These are phyloP conservation scores for Aquilaria agallochum DNA, from an alignment of 441 rosid species.

Conservation along the genomic window DNA sequence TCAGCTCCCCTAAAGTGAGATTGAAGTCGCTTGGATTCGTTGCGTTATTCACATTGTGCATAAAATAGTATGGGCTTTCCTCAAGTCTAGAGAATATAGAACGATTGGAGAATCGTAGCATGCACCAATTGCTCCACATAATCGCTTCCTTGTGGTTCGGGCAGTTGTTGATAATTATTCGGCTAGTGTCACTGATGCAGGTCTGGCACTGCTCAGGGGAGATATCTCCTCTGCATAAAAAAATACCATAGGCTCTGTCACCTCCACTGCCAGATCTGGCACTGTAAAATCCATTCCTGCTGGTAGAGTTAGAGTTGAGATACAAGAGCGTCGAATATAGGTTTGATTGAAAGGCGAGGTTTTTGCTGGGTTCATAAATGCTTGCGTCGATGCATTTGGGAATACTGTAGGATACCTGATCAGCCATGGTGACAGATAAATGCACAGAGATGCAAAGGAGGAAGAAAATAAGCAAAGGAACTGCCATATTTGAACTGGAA, in stretches of 20 bases:
- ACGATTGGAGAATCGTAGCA: conserved; percentile 24
- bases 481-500: too few species aligned
- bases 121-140: conserved; percentile 22
- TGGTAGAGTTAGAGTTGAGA: too few species aligned
- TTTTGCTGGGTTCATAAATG: too few species aligned
- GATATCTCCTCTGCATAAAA: conserved; percentile 32
- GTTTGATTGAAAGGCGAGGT: too few species aligned
- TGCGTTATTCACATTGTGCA: conserved; percentile 16
- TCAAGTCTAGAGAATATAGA: conserved; percentile 18
- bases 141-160: conserved; percentile 18
- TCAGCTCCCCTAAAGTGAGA: conserved; percentile 7
- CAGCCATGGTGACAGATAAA: too few species aligned
- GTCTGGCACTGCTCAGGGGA: conserved; percentile 8
- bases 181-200: conserved; percentile 12
- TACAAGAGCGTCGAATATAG: too few species aligned
- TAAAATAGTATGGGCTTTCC: conserved; percentile 14
- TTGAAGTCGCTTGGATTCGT: conserved; percentile 17
- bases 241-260: conserved; percentile 23
- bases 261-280: conserved; percentile 23
- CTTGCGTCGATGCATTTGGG: too few species aligned
- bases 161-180: conserved; percentile 14
- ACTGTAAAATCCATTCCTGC: neutral
- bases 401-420: too few species aligned
- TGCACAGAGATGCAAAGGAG: too few species aligned
- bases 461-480: too few species aligned